Evolutionary conservation across 2,329 filamentous ascomycete species (phyloP), one percentile per base, ranked within the genome.

Genomic region (Beauveria rudraprayagi): DNA sequence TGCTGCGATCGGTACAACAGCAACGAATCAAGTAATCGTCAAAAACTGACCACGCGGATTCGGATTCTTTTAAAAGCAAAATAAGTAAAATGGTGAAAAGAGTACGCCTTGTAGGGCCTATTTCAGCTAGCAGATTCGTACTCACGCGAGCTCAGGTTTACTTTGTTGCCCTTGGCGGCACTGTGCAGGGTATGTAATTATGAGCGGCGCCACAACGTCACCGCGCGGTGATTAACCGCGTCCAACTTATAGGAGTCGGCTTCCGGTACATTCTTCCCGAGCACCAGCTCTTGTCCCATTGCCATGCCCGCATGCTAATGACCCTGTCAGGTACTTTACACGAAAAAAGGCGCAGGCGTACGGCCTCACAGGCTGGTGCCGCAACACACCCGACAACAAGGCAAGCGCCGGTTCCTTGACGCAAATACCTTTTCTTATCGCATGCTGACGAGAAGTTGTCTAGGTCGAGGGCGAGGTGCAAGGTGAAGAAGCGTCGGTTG

Each of bases 381-480:
- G 80, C 41, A 87, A 87, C 68, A 83, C 81, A 0, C 67, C 75
- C 1, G 77, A 82, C 62, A 79, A 81, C 64, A 85, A 84, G 74
- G 84, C 80, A 47, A 30, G n/a, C 17, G 10, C 19, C 5, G 0
- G 26, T 4, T 1, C 30, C 11, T 5, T 1, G 9, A 5, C 10
- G 26, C 10, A 55, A 17, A 11, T 19, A 50, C 54, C 22, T 22
- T 22, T 14, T 34, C 9, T 14, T 14, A 66, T 68, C 64, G 30
- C 26, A 28, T 37, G 14, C 50, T 50, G 11, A 57, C 3, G 22
- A 30, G 14, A n/a, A 22, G 8, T 7, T 7, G 9, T 19, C 55
- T 51, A 96, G 91, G 92, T 97, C 52, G 85, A 91, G 70, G 93
- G 93, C 28, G 92, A 97, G 75, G 92, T 88, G 5, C 93, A 97